These are phyloP conservation scores for Penicillium digitatum DNA, from an alignment of 2,329 filamentous ascomycete species.

Conservation along the genomic window DNA sequence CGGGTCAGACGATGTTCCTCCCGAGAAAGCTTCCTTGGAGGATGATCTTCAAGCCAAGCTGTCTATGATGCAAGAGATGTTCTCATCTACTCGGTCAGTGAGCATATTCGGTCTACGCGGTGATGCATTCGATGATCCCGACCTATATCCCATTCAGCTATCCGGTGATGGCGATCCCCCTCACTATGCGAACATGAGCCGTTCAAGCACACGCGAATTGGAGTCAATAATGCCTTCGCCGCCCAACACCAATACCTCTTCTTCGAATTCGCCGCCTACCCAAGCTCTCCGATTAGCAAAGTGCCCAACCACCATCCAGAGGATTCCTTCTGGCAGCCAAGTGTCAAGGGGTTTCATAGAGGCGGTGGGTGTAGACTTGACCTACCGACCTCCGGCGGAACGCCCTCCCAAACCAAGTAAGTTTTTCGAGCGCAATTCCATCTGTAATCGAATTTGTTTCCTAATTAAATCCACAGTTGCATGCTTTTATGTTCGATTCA, in stretches of 20 bases:
- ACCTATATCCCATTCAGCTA: conserved; percentile 42
- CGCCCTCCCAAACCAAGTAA: conserved; percentile 63
- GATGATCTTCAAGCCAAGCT: conserved; percentile 47
- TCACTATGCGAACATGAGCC: conserved; percentile 30
- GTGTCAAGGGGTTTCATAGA: conserved; percentile 79
- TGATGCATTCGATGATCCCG: conserved; percentile 46
- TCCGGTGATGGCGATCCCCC: conserved; percentile 30
- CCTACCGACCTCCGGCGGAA: conserved; percentile 75
- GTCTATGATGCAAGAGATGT: conserved; percentile 45
- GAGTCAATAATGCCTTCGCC: conserved; percentile 38
- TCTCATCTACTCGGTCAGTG: conserved; percentile 43
- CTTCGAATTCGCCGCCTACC: conserved; percentile 34
- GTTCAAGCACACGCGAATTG: conserved; percentile 32
- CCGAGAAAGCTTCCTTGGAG: conserved; percentile 40
- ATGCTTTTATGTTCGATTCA: conserved; percentile 76
- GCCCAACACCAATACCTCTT: conserved; percentile 39
- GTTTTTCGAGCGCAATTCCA: conserved; percentile 21
- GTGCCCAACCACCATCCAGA: conserved; percentile 33
- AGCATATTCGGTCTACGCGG: conserved; percentile 44
- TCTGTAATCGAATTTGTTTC: not conserved
- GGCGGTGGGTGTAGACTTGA: conserved; percentile 80
- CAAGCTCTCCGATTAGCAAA: conserved; percentile 19
- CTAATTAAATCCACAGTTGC: conserved; percentile 57
- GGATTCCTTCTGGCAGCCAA: conserved; percentile 19
- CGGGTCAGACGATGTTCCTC: conserved; percentile 60